These are phyloP conservation scores for Henckelia pumila DNA, from an alignment of 257 asterid genomes.

Conservation along the genomic window DNA sequence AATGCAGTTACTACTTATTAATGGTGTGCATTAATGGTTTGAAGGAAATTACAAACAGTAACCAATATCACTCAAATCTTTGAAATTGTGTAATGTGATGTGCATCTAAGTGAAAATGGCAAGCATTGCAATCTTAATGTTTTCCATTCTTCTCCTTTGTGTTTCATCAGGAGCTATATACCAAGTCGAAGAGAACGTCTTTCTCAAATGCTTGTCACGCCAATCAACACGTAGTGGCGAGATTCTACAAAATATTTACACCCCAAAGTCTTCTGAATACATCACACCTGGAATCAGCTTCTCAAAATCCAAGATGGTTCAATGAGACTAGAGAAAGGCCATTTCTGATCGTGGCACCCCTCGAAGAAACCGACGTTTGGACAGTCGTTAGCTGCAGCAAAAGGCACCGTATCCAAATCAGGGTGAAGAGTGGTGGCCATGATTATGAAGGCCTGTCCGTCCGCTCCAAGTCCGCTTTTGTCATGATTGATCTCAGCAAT, in stretches of 20 bases:
- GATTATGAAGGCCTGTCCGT: constrained; percentile 26
- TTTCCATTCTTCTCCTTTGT: too few species aligned
- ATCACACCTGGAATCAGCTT: constrained; percentile 7
- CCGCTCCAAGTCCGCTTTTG: not conserved
- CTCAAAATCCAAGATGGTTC: constrained; percentile 23
- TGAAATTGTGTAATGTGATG: too few species aligned
- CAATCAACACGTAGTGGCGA: not conserved
- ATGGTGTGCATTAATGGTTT: too few species aligned
- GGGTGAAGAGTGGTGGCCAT: constrained; percentile 25
- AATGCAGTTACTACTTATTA: too few species aligned
- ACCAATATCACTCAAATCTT: not conserved
- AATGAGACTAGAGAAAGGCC: constrained; percentile 10
- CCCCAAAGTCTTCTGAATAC: constrained; percentile 9
- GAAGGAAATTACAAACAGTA: too few species aligned
- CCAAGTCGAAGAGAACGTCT: too few species aligned
- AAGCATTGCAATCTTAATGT: too few species aligned
- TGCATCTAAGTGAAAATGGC: too few species aligned
- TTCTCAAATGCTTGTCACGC: not conserved
- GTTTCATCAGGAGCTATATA: too few species aligned
- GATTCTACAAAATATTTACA: not conserved
- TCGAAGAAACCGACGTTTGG: constrained; percentile 2
- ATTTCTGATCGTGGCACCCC: not conserved
- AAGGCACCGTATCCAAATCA: not conserved
- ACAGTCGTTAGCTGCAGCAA: constrained; percentile 15
- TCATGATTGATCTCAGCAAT: constrained; percentile 19